Percentiles rank a stretch among this genome's conserved stretches.
Evolutionary conservation across 148 eudicot species (phyloP).

Genomic region (Rhododendron simsii): DNA sequence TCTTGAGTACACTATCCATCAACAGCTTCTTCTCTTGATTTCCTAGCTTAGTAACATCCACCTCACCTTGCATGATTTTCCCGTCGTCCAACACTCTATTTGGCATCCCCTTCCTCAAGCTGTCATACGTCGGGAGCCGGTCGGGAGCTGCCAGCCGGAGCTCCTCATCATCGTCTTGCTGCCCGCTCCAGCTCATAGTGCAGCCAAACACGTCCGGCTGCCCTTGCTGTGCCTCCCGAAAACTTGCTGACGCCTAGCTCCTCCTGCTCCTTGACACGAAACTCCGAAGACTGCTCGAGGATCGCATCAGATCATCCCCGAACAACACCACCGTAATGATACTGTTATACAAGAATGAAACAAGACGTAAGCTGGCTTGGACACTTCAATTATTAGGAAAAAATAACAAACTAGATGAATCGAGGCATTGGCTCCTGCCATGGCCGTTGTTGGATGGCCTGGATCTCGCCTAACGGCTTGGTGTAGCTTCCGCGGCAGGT

Average conservation of each 20-base stretch:
- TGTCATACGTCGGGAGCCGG: slow-evolving; percentile 43
- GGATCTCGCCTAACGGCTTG: no score
- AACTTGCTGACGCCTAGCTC: slow-evolving; percentile 9
- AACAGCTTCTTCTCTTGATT: slow-evolving; percentile 29
- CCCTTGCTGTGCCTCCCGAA: slow-evolving; percentile 12
- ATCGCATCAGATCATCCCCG: slow-evolving; percentile 4
- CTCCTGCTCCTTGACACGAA: slow-evolving; percentile 1
- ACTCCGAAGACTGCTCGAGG: not conserved
- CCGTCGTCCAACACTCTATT: slow-evolving; percentile 36
- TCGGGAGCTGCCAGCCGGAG: slow-evolving; percentile 24
- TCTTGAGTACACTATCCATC: slow-evolving; percentile 34
- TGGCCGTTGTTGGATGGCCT: no score
- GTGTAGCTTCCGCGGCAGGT: no score
- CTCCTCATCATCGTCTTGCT: slow-evolving; percentile 25
- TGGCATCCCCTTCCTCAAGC: slow-evolving; percentile 36
- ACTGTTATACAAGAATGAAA: not conserved
- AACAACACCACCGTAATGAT: not conserved
- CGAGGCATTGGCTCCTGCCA: not conserved
- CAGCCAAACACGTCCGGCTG: slow-evolving; percentile 20
- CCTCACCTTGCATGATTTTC: slow-evolving; percentile 26
- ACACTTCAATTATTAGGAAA: not conserved
- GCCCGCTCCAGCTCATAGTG: slow-evolving; percentile 9
- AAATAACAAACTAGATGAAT: not conserved
- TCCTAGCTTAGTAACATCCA: slow-evolving; percentile 41
- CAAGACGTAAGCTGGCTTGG: no score